Evolutionary conservation across 805 yeast species (phyloP), one percentile per base, ranked within the genome.

Genomic region (Vanderwaltozyma yarrowii): DNA sequence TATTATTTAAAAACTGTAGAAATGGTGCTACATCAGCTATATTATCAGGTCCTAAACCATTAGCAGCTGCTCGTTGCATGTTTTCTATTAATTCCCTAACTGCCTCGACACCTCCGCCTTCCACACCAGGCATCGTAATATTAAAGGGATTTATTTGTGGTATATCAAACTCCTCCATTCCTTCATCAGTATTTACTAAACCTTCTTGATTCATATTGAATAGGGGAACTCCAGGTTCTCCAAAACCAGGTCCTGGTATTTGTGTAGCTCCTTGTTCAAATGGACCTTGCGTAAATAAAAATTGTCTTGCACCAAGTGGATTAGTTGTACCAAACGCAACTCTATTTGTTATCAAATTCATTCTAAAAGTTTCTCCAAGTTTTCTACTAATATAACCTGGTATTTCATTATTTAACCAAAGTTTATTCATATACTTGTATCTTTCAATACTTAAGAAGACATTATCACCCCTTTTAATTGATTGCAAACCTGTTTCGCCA

Each of bases 401-500:
- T 15, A 76, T 62, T 11, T 73, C 77, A 46, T 77, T 79, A 44
- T 67, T 72, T 28, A 80, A 55, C 82, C 84, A 82, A 32, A 72
- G 54, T 35, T 69, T 69, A 46, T 72, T 78, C 45, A 81, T 57
- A 42, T 74, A 67, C 23, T 66, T 60, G 56, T 74, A 80, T 38
- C 94, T 67, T 17, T 61, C 64, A n/a, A 60, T 44, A 48, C 71
- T 71, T 40, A 82, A 62, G 0, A 62, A 62, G 0, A 83, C 82
- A 18, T 66, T 48, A 37, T 69, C 73, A 32, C 78, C 80, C 12
- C 74, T 71, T 10, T 71, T 68, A 42, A 67, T 61, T 3, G 76
- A 66, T 13, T 70, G 70, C 7, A 65, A 62, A 23, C 81, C 81
- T 3, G 78, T 71, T 54, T 82, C 92, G 15, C 94, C 94, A 56